Evolutionary conservation across 2,329 filamentous ascomycete species (phyloP).

Genomic region (Nothophaeocryptopus gaeumannii): DNA sequence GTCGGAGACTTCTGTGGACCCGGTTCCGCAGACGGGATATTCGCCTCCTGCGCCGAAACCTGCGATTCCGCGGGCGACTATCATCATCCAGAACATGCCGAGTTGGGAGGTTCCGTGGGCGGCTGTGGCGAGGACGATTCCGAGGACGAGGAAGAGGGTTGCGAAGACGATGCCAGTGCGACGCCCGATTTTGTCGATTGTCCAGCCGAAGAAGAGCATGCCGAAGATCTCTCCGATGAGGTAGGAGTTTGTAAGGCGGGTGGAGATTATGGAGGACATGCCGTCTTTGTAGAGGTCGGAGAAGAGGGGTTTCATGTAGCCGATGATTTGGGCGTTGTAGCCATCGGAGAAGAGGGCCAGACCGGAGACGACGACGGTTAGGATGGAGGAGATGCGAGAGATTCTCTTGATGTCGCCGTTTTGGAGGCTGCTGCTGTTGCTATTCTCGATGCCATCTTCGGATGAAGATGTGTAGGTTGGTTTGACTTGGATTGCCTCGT

Average conservation of each 20-base stretch:
- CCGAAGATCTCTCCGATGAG: conserved; percentile 57
- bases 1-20: conserved; percentile 19
- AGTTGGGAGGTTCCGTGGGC: conserved; percentile 41
- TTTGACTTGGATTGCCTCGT: conserved; percentile 3
- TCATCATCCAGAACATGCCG: conserved; percentile 56
- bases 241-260: conserved; percentile 55
- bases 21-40: conserved; percentile 19
- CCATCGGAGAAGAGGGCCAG: conserved; percentile 38
- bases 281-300: conserved; percentile 41
- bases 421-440: background rate
- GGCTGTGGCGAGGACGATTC: conserved; percentile 48
- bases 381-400: conserved; percentile 36
- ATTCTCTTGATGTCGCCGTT: conserved; percentile 12
- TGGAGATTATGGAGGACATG: conserved; percentile 46
- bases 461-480: background rate
- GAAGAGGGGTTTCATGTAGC: conserved; percentile 44
- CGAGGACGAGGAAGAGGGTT: conserved; percentile 48
- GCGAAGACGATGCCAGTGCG: conserved; percentile 49
- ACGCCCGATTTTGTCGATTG: conserved; percentile 52
- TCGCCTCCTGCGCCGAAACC: conserved; percentile 38
- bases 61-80: conserved; percentile 47
- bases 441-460: background rate
- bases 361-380: conserved; percentile 47
- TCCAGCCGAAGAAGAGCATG: conserved; percentile 53
- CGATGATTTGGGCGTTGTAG: conserved; percentile 45